These are phyloP conservation scores for Theobroma grandiflorum DNA, from an alignment of 441 rosid species.

Conservation along the genomic window DNA sequence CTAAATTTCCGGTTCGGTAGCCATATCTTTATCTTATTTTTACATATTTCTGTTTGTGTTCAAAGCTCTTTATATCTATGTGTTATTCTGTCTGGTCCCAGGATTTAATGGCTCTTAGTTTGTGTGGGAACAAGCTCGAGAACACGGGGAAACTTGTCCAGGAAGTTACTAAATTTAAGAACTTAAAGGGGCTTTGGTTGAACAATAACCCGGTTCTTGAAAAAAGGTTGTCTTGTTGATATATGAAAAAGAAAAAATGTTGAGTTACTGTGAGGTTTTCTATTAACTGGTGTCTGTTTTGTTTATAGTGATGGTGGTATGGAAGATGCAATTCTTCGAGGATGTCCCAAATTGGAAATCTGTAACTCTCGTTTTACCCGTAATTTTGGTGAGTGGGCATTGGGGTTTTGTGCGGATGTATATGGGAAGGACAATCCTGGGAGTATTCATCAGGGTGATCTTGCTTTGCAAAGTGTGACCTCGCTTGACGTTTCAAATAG, in stretches of 20 bases:
- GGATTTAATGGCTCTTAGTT: constrained; percentile 88
- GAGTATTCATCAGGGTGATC: constrained; percentile 39
- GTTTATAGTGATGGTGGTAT: constrained; percentile 53
- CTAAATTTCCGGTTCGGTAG: constrained; percentile 65
- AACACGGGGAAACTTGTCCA: constrained; percentile 54
- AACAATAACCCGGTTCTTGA: constrained; percentile 74
- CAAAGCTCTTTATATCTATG: neutral
- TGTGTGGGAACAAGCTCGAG: constrained; percentile 75
- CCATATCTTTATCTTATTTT: neutral
- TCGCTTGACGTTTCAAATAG: constrained; percentile 85
- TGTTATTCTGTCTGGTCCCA: constrained; percentile 34
- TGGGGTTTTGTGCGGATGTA: constrained; percentile 82
- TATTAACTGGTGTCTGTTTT: constrained; percentile 33
- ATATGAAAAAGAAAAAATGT: neutral
- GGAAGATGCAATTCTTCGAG: constrained; percentile 60
- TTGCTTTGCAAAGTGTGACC: constrained; percentile 61
- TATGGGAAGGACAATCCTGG: constrained; percentile 72
- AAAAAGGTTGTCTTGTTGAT: constrained; percentile 52
- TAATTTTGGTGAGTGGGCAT: constrained; percentile 85
- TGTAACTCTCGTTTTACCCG: constrained; percentile 75
- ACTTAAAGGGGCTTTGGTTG: constrained; percentile 84
- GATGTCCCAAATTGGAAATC: constrained; percentile 81
- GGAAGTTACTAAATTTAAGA: constrained; percentile 73
- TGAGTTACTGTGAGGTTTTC: constrained; percentile 15
- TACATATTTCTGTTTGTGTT: neutral